Evolutionary conservation across 352 stramenopile genomes (phyloP), one percentile per base, ranked within the genome.

Genomic region (Phytophthora citricola): DNA sequence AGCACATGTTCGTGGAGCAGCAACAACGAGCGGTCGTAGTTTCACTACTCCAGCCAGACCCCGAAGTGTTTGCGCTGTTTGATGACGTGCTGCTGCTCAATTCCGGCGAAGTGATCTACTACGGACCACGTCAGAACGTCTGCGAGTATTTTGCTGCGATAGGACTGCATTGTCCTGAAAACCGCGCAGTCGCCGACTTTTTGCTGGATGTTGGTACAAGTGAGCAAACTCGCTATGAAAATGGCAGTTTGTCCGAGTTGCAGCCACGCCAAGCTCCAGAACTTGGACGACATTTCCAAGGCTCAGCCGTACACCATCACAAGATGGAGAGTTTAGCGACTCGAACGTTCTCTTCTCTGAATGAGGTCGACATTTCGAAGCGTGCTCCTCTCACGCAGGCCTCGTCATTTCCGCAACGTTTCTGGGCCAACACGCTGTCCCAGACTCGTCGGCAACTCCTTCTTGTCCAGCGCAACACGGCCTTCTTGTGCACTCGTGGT

Each of bases 61-160:
- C 58, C 29, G 58, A 73, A 36, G 65, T 73, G 39, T 69, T 73
- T 59, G 83, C 91, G 29, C 66, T 85, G n/a, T 88, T 85, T 62
- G 86, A 95, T 52, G 75, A 91, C 29, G 62, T 97, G 12, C 46
- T 96, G 36, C 66, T 97, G 14, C 66, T 97, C 7, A 87, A 90
- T 60, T 85, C 83, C 17, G 90, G 90, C 26, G 86, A 82, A 44
- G 76, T 77, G 24, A 77, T 96, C 4, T 97, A 85, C 70, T 88
- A 86, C 73, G 90, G 90, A 34, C 60, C 69, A n/a, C 64, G 73
- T 10, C 51, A 58, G 5, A n/a, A 69, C 8, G 75, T 67, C 22
- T 39, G 75, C 9, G 36, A 57, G 34, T 71, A 87, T 63, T 84
- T 84, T 46, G 51, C 66, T 6, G 59, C 41, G 12, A 61, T 87